These are phyloP conservation scores for Aspergillus nanangensis DNA, from an alignment of 495 filamentous ascomycete species.

Conservation along the genomic window DNA sequence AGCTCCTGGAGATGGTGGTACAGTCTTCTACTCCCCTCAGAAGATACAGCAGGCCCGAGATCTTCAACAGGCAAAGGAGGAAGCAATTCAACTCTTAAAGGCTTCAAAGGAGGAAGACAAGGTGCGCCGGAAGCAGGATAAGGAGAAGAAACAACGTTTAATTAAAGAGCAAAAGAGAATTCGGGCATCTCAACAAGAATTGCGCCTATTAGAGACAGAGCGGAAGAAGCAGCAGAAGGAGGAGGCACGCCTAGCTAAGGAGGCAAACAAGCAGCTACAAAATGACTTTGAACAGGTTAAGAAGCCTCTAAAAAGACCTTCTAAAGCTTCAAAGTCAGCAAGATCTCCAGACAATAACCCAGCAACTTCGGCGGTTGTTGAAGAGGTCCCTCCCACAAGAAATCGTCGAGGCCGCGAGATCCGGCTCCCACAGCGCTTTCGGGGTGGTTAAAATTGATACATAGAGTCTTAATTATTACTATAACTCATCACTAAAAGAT, in stretches of 20 bases:
- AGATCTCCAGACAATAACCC: not conserved
- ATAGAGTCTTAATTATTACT: not conserved
- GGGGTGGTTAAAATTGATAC: not conserved
- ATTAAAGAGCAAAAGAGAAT: not conserved
- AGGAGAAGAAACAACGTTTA: not conserved
- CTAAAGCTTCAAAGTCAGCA: not conserved
- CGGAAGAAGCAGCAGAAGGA: not conserved
- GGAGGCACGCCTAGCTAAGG: not conserved
- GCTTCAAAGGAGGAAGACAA: not conserved
- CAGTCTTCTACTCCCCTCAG: no score
- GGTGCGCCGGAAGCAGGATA: not conserved
- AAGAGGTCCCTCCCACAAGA: not conserved
- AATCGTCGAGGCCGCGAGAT: no score
- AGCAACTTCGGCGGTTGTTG: not conserved
- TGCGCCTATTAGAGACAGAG: not conserved
- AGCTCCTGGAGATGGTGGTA: not conserved
- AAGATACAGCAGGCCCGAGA: slow-evolving; percentile 4
- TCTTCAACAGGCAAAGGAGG: not conserved
- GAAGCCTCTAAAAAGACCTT: not conserved
- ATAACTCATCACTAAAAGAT: not conserved
- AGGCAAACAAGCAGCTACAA: not conserved
- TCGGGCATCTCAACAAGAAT: not conserved
- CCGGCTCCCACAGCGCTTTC: not conserved
- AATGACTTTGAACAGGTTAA: not conserved
- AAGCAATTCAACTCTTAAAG: no score